These are phyloP conservation scores for Nepenthes gracilis DNA, from an alignment of 148 eudicot genomes.

Conservation along the genomic window DNA sequence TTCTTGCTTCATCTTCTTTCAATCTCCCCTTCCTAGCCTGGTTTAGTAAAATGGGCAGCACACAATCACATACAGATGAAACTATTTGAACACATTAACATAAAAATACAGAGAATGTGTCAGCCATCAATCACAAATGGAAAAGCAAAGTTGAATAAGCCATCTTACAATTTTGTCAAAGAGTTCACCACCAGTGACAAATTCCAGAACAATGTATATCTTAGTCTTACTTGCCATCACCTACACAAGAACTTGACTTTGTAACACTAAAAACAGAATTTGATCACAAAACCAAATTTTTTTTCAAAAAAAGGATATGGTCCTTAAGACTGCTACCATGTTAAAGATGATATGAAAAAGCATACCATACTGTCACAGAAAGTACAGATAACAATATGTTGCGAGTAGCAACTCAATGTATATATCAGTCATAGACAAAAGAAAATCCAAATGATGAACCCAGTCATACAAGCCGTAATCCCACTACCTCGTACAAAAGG, in stretches of 20 bases:
- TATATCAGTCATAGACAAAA: no score
- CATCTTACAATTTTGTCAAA: conserved; percentile 84
- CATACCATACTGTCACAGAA: not conserved
- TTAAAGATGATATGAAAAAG: not conserved
- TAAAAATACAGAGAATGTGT: not conserved
- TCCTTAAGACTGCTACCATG: not conserved
- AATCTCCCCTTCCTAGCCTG: conserved; percentile 83
- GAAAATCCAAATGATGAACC: no score
- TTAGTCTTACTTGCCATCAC: conserved; percentile 98
- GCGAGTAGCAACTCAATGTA: conserved; percentile 10
- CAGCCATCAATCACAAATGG: not conserved
- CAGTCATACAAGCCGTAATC: no score
- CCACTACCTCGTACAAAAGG: conserved; percentile 59
- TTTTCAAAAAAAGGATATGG: not conserved
- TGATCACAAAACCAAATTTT: conserved; percentile 6
- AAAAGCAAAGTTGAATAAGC: conserved; percentile 1
- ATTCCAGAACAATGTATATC: conserved; percentile 81
- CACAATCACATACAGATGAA: not conserved
- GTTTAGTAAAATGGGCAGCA: conserved; percentile 6
- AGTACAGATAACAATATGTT: not conserved
- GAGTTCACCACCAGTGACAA: conserved; percentile 92
- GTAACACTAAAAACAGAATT: conserved; percentile 12
- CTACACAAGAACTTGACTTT: conserved; percentile 25
- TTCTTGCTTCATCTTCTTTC: conserved; percentile 91
- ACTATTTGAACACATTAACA: not conserved